These are phyloP conservation scores for Eucommia ulmoides DNA, from an alignment of 257 asterid genomes.

Conservation along the genomic window DNA sequence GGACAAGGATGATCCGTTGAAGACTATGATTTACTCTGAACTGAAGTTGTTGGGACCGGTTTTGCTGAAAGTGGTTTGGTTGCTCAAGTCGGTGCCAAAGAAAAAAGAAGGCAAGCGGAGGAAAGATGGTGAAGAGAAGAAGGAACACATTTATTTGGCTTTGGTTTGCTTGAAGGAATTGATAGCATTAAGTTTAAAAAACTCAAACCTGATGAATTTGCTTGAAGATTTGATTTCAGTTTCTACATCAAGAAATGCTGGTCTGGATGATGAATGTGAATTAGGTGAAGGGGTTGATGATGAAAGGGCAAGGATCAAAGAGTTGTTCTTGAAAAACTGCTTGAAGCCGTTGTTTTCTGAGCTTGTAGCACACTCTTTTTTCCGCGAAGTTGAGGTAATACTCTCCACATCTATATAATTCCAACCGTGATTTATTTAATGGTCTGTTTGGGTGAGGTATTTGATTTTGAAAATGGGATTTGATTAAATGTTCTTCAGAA, in stretches of 20 bases:
- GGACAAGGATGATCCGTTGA: conserved; percentile 53
- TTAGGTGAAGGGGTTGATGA: conserved; percentile 36
- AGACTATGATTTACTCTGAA: conserved; percentile 49
- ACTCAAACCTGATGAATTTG: conserved; percentile 30
- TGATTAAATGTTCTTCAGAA: too few relatives aligned
- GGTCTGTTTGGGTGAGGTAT: too few relatives aligned
- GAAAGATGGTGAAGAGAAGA: conserved; percentile 40
- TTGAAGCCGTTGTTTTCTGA: conserved; percentile 39
- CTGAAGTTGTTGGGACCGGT: conserved; percentile 64
- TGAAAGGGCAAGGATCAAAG: conserved; percentile 37
- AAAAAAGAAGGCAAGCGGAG: conserved; percentile 43
- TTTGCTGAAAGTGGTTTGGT: conserved; percentile 43
- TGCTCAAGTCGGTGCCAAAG: conserved; percentile 29
- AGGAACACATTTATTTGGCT: conserved; percentile 45
- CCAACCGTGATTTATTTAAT: too few relatives aligned
- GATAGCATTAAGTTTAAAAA: conserved; percentile 33
- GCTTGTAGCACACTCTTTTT: conserved; percentile 44
- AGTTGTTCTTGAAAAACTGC: conserved; percentile 37
- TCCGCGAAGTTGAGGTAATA: conserved; percentile 70
- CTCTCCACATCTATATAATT: background rate
- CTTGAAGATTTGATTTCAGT: conserved; percentile 47
- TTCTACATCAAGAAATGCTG: conserved; percentile 23
- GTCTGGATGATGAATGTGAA: conserved; percentile 21
- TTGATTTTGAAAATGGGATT: too few relatives aligned
- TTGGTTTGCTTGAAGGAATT: conserved; percentile 58